Percentiles rank a stretch among this genome's conserved stretches.
Conservation (phyloP, 768 basidiomycete genomes). For the Nidularia sp. region DNA sequence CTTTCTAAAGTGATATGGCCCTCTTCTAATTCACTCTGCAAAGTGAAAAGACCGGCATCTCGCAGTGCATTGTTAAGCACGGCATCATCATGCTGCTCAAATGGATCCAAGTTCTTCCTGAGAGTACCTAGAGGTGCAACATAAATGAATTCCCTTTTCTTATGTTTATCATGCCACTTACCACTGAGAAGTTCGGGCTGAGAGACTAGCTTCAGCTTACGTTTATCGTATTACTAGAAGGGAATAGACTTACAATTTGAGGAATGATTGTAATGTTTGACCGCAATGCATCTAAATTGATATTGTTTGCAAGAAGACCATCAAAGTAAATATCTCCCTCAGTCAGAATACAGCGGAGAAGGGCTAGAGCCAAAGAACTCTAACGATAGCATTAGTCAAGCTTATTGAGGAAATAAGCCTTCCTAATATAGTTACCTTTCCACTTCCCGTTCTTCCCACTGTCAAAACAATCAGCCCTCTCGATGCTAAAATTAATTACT, state of each 20-base stretch:
- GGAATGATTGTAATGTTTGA: conserved; percentile 54
- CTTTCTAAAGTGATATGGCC: conserved; percentile 41
- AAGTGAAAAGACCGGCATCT: conserved; percentile 26
- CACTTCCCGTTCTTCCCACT: conserved; percentile 35
- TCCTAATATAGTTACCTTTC: conserved; percentile 19
- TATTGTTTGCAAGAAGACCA: conserved; percentile 33
- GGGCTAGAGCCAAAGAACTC: conserved; percentile 47
- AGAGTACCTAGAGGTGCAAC: conserved; percentile 23
- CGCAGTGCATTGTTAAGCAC: conserved; percentile 26
- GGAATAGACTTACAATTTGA: conserved; percentile 24
- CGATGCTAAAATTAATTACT: background rate
- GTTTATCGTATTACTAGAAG: background rate
- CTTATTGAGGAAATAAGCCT: background rate
- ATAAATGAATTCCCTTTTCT: background rate
- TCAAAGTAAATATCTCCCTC: conserved; percentile 51
- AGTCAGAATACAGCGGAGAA: conserved; percentile 50
- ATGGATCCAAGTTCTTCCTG: conserved; percentile 57
- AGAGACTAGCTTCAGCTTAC: background rate
- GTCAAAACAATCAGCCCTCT: background rate
- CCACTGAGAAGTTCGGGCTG: conserved; percentile 39
- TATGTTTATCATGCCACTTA: background rate
- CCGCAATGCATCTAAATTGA: conserved; percentile 51
- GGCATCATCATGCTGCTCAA: conserved; percentile 45
- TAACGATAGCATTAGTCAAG: conserved; percentile 3
- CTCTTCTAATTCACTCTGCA: conserved; percentile 38